Conservation (phyloP, 345 rosid genomes). For the Pugionium cornutum region DNA sequence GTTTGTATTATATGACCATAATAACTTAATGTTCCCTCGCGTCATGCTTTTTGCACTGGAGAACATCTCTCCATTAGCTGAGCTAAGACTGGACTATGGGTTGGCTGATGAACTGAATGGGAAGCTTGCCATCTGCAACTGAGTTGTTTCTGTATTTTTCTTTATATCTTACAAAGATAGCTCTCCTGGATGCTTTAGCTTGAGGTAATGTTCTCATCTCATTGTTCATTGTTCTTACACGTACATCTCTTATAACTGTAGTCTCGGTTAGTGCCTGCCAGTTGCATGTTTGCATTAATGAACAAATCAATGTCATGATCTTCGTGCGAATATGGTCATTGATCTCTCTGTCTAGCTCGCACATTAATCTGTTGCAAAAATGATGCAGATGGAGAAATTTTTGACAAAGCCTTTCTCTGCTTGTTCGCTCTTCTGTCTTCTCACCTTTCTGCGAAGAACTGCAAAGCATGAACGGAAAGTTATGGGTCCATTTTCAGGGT, state of each 20-base stretch:
- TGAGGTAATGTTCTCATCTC: constrained; percentile 22
- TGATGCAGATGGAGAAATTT: constrained; percentile 38
- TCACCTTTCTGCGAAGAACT: background rate
- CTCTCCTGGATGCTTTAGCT: background rate
- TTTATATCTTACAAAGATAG: constrained; percentile 1
- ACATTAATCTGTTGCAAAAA: background rate
- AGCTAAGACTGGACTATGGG: constrained; percentile 93
- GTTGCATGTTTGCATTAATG: background rate
- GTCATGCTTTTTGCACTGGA: constrained; percentile 89
- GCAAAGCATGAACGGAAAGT: constrained; percentile 5
- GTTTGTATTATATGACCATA: constrained; percentile 72
- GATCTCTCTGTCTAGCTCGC: background rate
- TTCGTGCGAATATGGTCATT: no score
- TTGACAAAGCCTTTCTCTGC: constrained; percentile 28
- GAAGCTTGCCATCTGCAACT: constrained; percentile 61
- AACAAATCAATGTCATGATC: background rate
- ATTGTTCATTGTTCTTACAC: constrained; percentile 1
- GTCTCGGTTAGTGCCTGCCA: background rate
- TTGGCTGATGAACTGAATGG: constrained; percentile 64
- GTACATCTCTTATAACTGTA: background rate
- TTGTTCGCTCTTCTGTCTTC: constrained; percentile 7
- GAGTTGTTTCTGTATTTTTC: background rate
- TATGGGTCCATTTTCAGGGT: constrained; percentile 6
- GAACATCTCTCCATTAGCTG: constrained; percentile 74
- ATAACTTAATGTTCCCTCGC: constrained; percentile 77